These are phyloP conservation scores for Abelmoschus esculentus DNA, from an alignment of 345 rosid genomes.

Conservation along the genomic window DNA sequence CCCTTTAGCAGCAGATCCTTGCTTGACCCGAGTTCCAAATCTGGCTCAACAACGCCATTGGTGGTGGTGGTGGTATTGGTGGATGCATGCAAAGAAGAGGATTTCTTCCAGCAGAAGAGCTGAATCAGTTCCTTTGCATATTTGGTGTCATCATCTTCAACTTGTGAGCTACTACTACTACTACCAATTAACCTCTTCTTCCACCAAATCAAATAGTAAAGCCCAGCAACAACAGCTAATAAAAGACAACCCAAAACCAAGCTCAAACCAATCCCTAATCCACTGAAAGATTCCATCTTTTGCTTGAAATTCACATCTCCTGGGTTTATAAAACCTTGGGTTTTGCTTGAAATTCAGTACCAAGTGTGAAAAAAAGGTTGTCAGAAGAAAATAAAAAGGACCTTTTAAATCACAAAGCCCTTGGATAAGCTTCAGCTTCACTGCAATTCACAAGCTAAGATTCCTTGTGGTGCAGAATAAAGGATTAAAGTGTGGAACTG, in stretches of 20 bases:
- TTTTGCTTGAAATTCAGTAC: conserved; percentile 5
- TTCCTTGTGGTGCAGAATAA: conserved; percentile 8
- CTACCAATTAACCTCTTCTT: conserved; percentile 38
- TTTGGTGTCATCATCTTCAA: conserved; percentile 37
- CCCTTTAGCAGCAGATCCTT: conserved; percentile 47
- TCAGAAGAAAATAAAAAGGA: neutral
- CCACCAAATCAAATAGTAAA: conserved; percentile 79
- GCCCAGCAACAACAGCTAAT: conserved; percentile 60
- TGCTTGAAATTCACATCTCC: conserved; percentile 41
- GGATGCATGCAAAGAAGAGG: conserved; percentile 13
- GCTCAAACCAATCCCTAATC: conserved; percentile 68
- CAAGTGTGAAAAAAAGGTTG: neutral
- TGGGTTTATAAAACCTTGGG: neutral
- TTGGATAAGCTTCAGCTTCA: conserved; percentile 15
- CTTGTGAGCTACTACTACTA: conserved; percentile 23
- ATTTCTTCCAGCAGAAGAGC: conserved; percentile 20
- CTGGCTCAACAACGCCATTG: conserved; percentile 16
- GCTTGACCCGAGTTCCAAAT: conserved; percentile 51
- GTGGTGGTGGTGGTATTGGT: neutral
- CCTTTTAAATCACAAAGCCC: neutral
- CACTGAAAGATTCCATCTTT: conserved; percentile 54
- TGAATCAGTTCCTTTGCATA: conserved; percentile 53
- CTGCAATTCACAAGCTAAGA: conserved; percentile 20
- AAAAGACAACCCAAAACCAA: conserved; percentile 64
- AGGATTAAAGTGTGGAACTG: neutral